These are phyloP conservation scores for Fistulinella prunicolor DNA, from an alignment of 768 basidiomycete genomes.

Conservation along the genomic window DNA sequence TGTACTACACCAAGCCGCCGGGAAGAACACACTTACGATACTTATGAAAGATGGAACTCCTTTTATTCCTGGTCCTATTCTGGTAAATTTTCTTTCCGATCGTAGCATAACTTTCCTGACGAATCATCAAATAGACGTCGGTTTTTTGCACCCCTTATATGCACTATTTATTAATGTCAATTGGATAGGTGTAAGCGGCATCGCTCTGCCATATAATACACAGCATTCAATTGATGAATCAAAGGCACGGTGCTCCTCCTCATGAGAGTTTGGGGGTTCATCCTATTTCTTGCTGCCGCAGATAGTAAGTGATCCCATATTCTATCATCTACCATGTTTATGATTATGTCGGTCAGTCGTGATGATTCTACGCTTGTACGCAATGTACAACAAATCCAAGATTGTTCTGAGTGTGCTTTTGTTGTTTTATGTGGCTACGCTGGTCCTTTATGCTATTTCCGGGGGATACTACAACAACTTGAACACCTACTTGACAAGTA, in stretches of 20 bases:
- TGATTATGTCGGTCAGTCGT: slow-evolving; percentile 7
- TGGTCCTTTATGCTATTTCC: slow-evolving; percentile 1
- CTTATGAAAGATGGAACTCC: slow-evolving; percentile 8
- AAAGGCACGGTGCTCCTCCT: slow-evolving; percentile 12
- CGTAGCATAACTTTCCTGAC: not conserved
- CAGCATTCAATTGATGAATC: not conserved
- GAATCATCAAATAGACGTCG: slow-evolving; percentile 10
- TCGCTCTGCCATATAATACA: not conserved
- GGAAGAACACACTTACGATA: not conserved
- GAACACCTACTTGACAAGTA: slow-evolving; percentile 6
- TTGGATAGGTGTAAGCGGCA: slow-evolving; percentile 17
- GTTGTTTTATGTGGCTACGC: slow-evolving; percentile 3
- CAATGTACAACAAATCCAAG: slow-evolving; percentile 19
- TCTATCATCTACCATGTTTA: not conserved
- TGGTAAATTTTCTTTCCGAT: not conserved
- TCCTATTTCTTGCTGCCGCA: slow-evolving; percentile 12
- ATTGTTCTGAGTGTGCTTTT: slow-evolving; percentile 14
- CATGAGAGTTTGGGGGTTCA: not conserved
- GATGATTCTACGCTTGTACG: slow-evolving; percentile 25
- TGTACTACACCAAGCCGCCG: not conserved
- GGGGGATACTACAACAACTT: slow-evolving; percentile 5
- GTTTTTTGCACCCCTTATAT: not conserved
- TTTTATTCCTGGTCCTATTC: slow-evolving; percentile 19
- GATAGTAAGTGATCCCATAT: slow-evolving; percentile 15
- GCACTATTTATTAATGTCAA: not conserved